phyloP scores from a whole-genome alignment of 176 grass and related monocot genomes.

The Bolboschoenus planiculmis region DNA sequence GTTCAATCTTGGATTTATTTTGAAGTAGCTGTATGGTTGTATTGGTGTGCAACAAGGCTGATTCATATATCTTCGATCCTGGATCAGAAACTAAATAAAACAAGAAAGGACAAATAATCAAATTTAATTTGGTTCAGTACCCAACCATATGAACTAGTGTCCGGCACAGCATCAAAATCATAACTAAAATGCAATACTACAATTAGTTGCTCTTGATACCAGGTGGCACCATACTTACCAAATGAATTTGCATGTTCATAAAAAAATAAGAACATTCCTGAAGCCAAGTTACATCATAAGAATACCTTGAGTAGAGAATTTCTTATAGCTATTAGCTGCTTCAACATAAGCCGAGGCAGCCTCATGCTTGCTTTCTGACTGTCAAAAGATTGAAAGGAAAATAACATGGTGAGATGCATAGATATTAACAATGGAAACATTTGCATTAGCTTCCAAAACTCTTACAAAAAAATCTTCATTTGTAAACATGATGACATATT shows the following conservation, averaged over 20 bases:
- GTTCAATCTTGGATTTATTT: background rate
- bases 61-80: background rate
- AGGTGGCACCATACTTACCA: background rate
- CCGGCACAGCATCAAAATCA: background rate
- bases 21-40: background rate
- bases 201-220: background rate
- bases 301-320: slow-evolving; percentile 24
- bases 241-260: background rate
- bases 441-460: background rate
- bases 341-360: slow-evolving; percentile 33
- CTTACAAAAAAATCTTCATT: background rate
- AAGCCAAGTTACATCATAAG: background rate
- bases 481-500: background rate
- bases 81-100: background rate
- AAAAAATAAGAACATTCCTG: background rate
- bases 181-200: background rate
- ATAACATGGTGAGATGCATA: background rate
- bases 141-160: background rate
- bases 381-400: slow-evolving; percentile 16
- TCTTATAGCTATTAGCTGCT: slow-evolving; percentile 31
- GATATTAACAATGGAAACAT: background rate
- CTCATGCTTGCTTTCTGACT: slow-evolving; percentile 28
- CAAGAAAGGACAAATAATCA: background rate
- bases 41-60: background rate
- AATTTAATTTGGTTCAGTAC: background rate